Evolutionary conservation across 2,329 filamentous ascomycete genomes (phyloP).

Genomic region (Paradendryphiella salina): DNA sequence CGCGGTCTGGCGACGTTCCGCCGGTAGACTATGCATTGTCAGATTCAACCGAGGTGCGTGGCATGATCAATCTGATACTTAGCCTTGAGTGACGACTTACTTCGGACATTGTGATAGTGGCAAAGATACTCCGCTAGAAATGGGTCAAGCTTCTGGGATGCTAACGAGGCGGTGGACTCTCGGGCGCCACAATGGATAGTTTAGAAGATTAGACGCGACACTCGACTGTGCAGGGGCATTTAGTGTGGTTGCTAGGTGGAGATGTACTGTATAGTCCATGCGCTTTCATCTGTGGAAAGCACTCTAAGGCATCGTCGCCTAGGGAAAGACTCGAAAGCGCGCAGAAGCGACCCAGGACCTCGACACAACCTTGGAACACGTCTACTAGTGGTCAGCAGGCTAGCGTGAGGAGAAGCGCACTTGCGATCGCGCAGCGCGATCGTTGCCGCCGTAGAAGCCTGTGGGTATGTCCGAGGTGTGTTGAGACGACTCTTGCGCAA

Average conservation of each 20-base stretch:
- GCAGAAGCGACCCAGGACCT: neutral
- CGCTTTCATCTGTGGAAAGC: constrained; percentile 8
- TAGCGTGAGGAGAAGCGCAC: neutral
- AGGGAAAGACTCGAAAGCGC: constrained; percentile 5
- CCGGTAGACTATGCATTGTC: constrained; percentile 3
- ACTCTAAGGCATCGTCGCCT: constrained; percentile 7
- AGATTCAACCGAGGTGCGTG: neutral
- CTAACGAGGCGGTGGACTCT: neutral
- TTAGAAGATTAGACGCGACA: neutral
- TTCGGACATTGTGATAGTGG: constrained; percentile 10
- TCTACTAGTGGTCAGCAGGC: neutral
- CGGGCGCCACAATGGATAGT: neutral
- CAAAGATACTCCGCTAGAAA: neutral
- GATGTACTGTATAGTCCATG: constrained; percentile 1
- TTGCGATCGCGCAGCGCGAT: constrained; percentile 8
- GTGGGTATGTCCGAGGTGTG: constrained; percentile 3
- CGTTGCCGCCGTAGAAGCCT: neutral
- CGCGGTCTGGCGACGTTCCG: constrained; percentile 11
- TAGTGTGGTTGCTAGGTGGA: neutral
- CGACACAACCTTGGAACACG: neutral
- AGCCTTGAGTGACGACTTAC: constrained; percentile 1
- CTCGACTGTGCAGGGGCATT: constrained; percentile 1
- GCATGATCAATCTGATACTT: neutral
- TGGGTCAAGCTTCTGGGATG: neutral
- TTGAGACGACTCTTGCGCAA: constrained; percentile 4